Base-by-base conservation (phyloP, 306 rosid species). In the Pyrus communis region DNA sequence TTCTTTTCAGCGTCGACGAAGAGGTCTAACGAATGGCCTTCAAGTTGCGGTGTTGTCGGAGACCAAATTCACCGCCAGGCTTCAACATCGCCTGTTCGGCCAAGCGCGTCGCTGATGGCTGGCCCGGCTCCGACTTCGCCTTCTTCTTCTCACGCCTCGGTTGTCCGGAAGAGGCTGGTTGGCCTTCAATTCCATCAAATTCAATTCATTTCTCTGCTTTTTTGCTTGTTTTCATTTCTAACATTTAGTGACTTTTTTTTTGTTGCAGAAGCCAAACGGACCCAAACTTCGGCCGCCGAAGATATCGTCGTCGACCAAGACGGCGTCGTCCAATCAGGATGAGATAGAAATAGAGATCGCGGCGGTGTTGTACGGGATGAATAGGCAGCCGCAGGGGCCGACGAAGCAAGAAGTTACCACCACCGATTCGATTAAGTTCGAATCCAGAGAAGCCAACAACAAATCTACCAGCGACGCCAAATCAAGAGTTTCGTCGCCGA, bases 331-430 rank as follows among this genome's bases (percentile, higher is more conserved):
- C 23, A 87, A 83, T 21, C 99, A 92, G 71, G 98, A 96, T 4
- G 99, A 92, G 82, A 88, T 96, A 84, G 99, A 95, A 88, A 96
- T 88, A 78, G 99, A 96, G 90, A 89, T 96, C 45, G 99, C 99
- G 0, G 98, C 91, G 79, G 99, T 96, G 54, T 77, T 96, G 85
- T 96, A 86, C 82, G 97, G 93, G 27, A 91, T 95, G 99, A 76
- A 76, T 88, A 88, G 93, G 69, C 99, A 96, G 77, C 97, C 99
- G 4, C 98, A 92, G 30, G 97, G 86, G n/a, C 88, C 92, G 67
- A 67, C 92, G 0, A 91, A 89, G 88, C 96, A 89, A 77, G 97
- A 91, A 73, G 69, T 60, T 54, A 23, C 79, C 52, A 77, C 81
- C 14, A 79, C 75, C 35, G 96, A 91, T 72, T 85, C 89, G 17